Conservation (phyloP, 495 filamentous ascomycete genomes). For the Echria macrotheca region DNA sequence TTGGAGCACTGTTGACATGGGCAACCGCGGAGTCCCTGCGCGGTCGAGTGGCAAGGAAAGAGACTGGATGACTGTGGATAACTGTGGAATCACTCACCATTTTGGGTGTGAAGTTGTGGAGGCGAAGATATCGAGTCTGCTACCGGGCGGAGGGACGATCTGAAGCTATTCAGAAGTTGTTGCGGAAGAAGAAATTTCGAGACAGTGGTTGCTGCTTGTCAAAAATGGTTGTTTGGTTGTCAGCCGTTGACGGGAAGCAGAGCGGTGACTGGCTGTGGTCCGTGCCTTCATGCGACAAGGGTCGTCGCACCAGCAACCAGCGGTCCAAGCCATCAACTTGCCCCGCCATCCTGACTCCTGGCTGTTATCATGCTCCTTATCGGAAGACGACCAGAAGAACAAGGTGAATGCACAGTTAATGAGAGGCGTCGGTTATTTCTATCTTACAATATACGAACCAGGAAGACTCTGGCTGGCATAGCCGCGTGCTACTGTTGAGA, state of each 20-base stretch:
- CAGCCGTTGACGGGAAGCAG: constrained; percentile 11
- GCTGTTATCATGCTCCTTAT: too few relatives aligned
- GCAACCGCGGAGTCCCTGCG: constrained; percentile 18
- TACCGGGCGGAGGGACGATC: too few relatives aligned
- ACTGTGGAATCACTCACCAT: constrained; percentile 16
- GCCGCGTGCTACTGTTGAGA: too few relatives aligned
- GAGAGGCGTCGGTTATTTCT: background rate
- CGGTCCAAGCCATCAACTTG: too few relatives aligned
- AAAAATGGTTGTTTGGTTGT: constrained; percentile 18
- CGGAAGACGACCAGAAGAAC: background rate
- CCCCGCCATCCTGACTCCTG: constrained; percentile 4
- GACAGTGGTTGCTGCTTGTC: constrained; percentile 18
- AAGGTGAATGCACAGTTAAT: background rate
- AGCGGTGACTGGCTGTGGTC: constrained; percentile 16
- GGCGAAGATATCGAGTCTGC: too few relatives aligned
- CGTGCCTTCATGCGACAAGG: constrained; percentile 16
- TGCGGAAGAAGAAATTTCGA: constrained; percentile 11
- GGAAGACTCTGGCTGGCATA: too few relatives aligned
- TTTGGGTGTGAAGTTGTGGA: constrained; percentile 10
- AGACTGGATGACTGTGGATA: background rate
- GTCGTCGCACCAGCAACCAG: too few relatives aligned
- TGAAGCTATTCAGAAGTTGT: constrained; percentile 19
- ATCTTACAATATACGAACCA: too few relatives aligned
- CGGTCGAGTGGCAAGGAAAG: constrained; percentile 1
- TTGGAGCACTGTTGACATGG: constrained; percentile 21